A percentile compares a stretch with the other conserved stretches of the same genome.
Conservation (phyloP, 495 filamentous ascomycete species). For the Massariosphaeria phaeospora region DNA sequence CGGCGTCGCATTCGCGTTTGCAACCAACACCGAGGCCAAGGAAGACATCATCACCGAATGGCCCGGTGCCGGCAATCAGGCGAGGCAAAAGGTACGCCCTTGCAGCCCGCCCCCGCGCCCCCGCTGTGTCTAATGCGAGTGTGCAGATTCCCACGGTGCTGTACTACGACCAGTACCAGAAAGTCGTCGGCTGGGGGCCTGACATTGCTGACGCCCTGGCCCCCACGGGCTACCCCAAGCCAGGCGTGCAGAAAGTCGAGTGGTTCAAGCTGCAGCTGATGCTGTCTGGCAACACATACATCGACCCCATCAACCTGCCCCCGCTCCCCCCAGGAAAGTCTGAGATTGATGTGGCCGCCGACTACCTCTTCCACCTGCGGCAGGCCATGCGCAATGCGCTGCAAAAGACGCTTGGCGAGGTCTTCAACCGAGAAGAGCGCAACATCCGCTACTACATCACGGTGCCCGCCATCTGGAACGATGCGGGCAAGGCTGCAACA, state of each 20-base stretch:
- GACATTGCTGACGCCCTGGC: constrained; percentile 71
- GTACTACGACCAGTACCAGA: constrained; percentile 73
- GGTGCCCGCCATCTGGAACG: constrained; percentile 73
- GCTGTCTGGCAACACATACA: constrained; percentile 73
- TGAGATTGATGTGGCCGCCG: constrained; percentile 70
- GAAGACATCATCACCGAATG: constrained; percentile 76
- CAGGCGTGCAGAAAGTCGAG: constrained; percentile 70
- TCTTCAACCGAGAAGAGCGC: constrained; percentile 69
- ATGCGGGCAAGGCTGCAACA: constrained; percentile 68
- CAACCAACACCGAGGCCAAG: constrained; percentile 71
- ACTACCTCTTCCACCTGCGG: constrained; percentile 71
- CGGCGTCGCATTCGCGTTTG: constrained; percentile 68
- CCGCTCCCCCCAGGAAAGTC: constrained; percentile 71
- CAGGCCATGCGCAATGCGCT: constrained; percentile 68
- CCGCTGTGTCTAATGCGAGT: not conserved
- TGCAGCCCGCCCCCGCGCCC: not conserved
- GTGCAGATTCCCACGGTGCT: constrained; percentile 66
- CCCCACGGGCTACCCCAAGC: constrained; percentile 69
- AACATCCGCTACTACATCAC: constrained; percentile 71
- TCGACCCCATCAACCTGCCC: constrained; percentile 72
- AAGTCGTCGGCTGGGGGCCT: constrained; percentile 71
- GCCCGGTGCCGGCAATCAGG: constrained; percentile 69
- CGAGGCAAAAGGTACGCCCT: constrained; percentile 62
- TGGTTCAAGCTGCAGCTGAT: constrained; percentile 78
- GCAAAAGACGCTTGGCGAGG: constrained; percentile 71